Conservation (phyloP, 2,329 filamentous ascomycete species). For the Lecanoromycetidae sp. region DNA sequence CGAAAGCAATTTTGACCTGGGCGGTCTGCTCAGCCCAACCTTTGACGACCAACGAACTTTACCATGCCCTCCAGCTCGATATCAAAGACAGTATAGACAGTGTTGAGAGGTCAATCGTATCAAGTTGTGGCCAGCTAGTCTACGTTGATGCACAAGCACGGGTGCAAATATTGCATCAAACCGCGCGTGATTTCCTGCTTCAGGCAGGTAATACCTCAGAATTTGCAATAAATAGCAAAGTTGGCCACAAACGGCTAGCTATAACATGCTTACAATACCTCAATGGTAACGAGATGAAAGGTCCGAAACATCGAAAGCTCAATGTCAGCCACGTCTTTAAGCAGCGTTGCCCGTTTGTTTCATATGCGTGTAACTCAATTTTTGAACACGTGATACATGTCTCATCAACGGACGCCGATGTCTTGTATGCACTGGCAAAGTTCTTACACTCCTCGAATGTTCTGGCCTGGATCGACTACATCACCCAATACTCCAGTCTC, state of each 20-base stretch:
- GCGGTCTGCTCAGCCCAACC: conserved; percentile 22
- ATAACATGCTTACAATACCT: conserved; percentile 22
- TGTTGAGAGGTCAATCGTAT: conserved; percentile 19
- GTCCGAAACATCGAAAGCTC: conserved; percentile 6
- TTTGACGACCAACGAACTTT: conserved; percentile 20
- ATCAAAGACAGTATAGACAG: conserved; percentile 22
- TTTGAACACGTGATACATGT: conserved; percentile 11
- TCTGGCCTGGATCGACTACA: conserved; percentile 14
- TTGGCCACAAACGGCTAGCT: conserved; percentile 21
- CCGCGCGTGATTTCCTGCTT: conserved; percentile 23
- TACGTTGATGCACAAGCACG: conserved; percentile 20
- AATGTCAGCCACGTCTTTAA: neutral
- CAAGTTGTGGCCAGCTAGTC: conserved; percentile 23
- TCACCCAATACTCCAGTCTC: conserved; percentile 7
- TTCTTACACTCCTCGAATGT: conserved; percentile 14
- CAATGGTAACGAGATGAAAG: conserved; percentile 15
- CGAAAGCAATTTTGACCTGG: conserved; percentile 23
- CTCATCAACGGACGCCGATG: conserved; percentile 15
- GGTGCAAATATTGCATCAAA: conserved; percentile 24
- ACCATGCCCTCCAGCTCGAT: conserved; percentile 21
- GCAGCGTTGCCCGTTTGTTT: conserved; percentile 9
- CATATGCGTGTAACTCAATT: conserved; percentile 15
- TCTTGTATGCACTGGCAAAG: conserved; percentile 3
- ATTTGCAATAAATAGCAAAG: conserved; percentile 20
- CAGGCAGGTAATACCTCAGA: conserved; percentile 15